phyloP scores from a whole-genome alignment of 2,329 filamentous ascomycete genomes.

The Aspergillus sp. region DNA sequence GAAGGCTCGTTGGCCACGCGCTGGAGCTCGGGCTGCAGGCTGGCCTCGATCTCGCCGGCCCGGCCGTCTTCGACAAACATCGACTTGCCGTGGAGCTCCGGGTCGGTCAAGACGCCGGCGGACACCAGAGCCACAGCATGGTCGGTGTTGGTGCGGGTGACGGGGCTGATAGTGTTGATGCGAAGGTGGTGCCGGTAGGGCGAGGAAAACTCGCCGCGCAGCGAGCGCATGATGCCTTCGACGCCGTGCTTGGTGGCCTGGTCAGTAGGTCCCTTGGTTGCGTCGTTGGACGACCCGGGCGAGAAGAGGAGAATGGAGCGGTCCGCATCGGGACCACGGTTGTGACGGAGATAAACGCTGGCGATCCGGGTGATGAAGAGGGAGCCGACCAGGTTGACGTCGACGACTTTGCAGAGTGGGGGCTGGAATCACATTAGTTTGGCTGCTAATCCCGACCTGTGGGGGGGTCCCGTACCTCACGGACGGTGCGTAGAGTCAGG shows the following conservation, averaged over 20 bases:
- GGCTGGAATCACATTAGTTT: conserved; percentile 13
- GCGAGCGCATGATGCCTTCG: conserved; percentile 39
- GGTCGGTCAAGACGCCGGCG: conserved; percentile 26
- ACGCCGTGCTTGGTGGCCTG: conserved; percentile 42
- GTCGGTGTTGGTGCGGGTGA: conserved; percentile 29
- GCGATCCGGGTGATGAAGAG: conserved; percentile 42
- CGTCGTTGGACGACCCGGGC: conserved; percentile 37
- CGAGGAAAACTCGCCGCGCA: conserved; percentile 27
- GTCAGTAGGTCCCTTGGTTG: conserved; percentile 41
- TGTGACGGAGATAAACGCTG: conserved; percentile 40
- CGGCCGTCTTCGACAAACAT: conserved; percentile 37
- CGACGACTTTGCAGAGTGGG: conserved; percentile 30
- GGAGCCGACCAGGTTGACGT: conserved; percentile 41
- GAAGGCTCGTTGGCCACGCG: no score
- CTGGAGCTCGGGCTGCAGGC: neutral
- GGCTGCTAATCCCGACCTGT: no score
- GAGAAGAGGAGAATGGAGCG: conserved; percentile 37
- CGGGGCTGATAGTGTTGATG: conserved; percentile 37
- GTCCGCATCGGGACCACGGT: conserved; percentile 21
- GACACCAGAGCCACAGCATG: conserved; percentile 33
- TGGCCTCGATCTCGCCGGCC: conserved; percentile 37
- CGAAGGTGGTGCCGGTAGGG: conserved; percentile 31
- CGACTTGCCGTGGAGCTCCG: conserved; percentile 30
- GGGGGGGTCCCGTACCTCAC: conserved; percentile 28
- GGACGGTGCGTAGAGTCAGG: conserved; percentile 36